phyloP scores from a whole-genome alignment of 2,329 filamentous ascomycete genomes.

The Lojkania enalia region DNA sequence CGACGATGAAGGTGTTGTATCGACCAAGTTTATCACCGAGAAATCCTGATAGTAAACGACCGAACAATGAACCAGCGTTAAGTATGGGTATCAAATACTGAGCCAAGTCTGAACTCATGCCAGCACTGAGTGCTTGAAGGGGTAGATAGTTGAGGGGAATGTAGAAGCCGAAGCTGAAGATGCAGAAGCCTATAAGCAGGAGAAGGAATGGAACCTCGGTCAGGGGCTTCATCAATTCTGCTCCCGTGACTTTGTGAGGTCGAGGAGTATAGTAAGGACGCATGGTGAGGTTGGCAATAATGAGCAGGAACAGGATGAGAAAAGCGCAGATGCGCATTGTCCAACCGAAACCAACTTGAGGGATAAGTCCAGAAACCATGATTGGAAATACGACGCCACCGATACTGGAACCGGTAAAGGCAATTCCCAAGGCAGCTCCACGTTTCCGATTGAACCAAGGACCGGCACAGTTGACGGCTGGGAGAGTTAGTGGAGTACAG shows the following conservation, averaged over 20 bases:
- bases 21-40: constrained; percentile 55
- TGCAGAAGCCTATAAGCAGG: constrained; percentile 61
- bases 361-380: constrained; percentile 1
- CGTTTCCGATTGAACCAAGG: constrained; percentile 52
- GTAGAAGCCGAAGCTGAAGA: constrained; percentile 63
- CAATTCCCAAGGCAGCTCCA: constrained; percentile 55
- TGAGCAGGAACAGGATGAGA: constrained; percentile 60
- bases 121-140: constrained; percentile 45
- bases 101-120: constrained; percentile 51
- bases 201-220: constrained; percentile 48
- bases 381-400: constrained; percentile 45
- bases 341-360: constrained; percentile 59
- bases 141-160: constrained; percentile 51
- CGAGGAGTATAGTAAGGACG: constrained; percentile 50
- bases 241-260: constrained; percentile 25
- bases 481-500: constrained; percentile 50
- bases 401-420: constrained; percentile 47
- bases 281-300: constrained; percentile 56
- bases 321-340: constrained; percentile 49
- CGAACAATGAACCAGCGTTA: constrained; percentile 47
- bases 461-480: constrained; percentile 9
- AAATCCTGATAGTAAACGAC: constrained; percentile 51
- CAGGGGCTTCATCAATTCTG: constrained; percentile 12
- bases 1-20: constrained; percentile 54
- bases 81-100: constrained; percentile 57